A percentile compares a stretch with the other conserved stretches of the same genome.
phyloP scores from a whole-genome alignment of 2,329 filamentous ascomycete genomes.

The Paraphoma sp. region DNA sequence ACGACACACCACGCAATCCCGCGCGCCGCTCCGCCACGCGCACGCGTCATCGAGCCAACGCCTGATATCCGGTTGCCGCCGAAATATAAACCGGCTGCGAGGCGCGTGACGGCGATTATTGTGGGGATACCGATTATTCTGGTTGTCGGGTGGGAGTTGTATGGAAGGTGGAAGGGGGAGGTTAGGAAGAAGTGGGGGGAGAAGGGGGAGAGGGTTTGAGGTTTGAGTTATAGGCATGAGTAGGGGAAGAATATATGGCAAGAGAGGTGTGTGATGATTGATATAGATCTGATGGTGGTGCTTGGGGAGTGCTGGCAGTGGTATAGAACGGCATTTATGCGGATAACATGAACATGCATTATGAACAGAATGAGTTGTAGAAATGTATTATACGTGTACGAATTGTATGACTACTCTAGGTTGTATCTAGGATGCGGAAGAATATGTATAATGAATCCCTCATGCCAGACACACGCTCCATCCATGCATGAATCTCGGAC shows the following conservation, averaged over 20 bases:
- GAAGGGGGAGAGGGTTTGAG: background rate
- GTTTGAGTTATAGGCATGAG: too few relatives aligned
- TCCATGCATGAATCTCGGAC: too few relatives aligned
- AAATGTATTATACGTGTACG: too few relatives aligned
- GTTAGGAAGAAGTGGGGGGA: constrained; percentile 23
- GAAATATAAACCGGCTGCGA: constrained; percentile 42
- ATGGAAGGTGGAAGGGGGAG: constrained; percentile 28
- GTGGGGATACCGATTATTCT: constrained; percentile 43
- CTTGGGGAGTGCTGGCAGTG: too few relatives aligned
- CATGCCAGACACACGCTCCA: too few relatives aligned
- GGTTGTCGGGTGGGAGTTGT: constrained; percentile 43
- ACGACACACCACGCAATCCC: background rate
- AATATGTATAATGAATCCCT: too few relatives aligned
- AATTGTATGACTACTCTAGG: too few relatives aligned
- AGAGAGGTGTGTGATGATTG: background rate
- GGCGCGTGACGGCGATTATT: constrained; percentile 42
- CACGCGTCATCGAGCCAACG: constrained; percentile 28
- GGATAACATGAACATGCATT: too few relatives aligned
- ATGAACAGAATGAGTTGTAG: too few relatives aligned
- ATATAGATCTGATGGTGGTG: constrained; percentile 1
- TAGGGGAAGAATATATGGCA: background rate
- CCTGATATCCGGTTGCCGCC: constrained; percentile 27
- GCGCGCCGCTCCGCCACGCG: constrained; percentile 1
- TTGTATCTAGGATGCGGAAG: too few relatives aligned
- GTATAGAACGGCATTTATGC: too few relatives aligned